Evolutionary conservation across 768 basidiomycete species (phyloP).

Genomic region (Lactarius hengduanensis): DNA sequence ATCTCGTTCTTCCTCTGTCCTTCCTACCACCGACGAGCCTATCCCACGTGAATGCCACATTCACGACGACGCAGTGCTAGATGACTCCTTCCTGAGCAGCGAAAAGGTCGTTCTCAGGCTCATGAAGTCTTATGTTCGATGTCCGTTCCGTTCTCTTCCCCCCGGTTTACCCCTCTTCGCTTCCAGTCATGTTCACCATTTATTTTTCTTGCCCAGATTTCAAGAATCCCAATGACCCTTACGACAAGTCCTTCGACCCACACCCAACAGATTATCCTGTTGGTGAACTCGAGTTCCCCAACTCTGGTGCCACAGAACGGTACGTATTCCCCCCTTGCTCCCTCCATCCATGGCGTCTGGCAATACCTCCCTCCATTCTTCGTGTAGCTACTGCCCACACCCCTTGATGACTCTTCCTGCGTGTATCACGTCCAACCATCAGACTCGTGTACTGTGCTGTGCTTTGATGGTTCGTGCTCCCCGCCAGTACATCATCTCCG

Average conservation of each 20-base stretch:
- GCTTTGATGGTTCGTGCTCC: slow-evolving; percentile 3
- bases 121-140: slow-evolving; percentile 66
- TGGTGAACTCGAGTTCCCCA: slow-evolving; percentile 77
- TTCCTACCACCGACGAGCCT: slow-evolving; percentile 43
- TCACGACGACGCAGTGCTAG: slow-evolving; percentile 52
- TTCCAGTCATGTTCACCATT: background rate
- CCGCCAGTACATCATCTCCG: slow-evolving; percentile 12
- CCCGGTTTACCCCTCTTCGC: background rate
- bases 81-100: slow-evolving; percentile 55
- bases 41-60: slow-evolving; percentile 50
- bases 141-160: slow-evolving; percentile 42
- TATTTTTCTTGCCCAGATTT: slow-evolving; percentile 50
- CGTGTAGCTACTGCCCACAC: background rate
- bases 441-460: slow-evolving; percentile 3
- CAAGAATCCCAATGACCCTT: slow-evolving; percentile 58
- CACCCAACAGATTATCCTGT: slow-evolving; percentile 58
- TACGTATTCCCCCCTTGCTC: slow-evolving; percentile 34
- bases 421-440: background rate
- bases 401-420: background rate
- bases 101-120: slow-evolving; percentile 61
- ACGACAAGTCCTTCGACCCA: slow-evolving; percentile 63
- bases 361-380: background rate
- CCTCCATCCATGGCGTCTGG: slow-evolving; percentile 22
- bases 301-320: slow-evolving; percentile 66
- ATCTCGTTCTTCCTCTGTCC: slow-evolving; percentile 62